Evolutionary conservation across 2,329 filamentous ascomycete species (phyloP).

Genomic region (Didymella segeticola): DNA sequence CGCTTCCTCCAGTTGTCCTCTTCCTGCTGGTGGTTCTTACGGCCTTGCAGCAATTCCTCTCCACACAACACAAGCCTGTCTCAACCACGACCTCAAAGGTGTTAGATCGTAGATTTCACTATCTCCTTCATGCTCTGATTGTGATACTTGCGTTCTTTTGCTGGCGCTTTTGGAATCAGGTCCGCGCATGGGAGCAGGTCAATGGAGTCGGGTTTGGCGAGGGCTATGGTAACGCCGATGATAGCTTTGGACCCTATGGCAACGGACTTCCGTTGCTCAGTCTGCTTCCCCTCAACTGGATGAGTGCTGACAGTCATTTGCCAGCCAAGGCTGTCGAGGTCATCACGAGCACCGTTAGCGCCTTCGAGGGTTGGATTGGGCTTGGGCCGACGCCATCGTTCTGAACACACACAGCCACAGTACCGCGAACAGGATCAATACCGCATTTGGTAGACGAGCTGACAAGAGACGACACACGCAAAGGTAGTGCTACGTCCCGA

Average conservation of each 20-base stretch:
- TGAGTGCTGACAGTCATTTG: conserved; percentile 1
- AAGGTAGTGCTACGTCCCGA: neutral
- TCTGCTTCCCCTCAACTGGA: neutral
- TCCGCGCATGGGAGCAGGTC: conserved; percentile 1
- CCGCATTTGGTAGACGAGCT: neutral
- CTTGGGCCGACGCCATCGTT: neutral
- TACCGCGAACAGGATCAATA: neutral
- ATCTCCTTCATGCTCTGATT: neutral
- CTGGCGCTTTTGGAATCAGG: neutral
- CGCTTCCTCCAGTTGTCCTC: neutral
- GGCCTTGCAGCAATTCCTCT: neutral
- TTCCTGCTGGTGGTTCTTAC: neutral
- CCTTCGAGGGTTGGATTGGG: neutral
- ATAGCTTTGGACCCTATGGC: neutral
- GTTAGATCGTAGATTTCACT: neutral
- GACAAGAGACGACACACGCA: neutral
- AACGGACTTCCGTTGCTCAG: neutral
- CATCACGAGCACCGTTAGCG: neutral
- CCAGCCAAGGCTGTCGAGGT: neutral
- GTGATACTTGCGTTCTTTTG: neutral
- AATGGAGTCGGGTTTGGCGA: conserved; percentile 9
- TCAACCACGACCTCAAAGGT: neutral
- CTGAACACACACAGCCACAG: neutral
- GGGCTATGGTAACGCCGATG: neutral
- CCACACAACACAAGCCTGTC: neutral